A percentile compares a stretch with the other conserved stretches of the same genome.
Conservation (phyloP, 2,329 filamentous ascomycete genomes). For the Hymenoscyphus albidus region DNA sequence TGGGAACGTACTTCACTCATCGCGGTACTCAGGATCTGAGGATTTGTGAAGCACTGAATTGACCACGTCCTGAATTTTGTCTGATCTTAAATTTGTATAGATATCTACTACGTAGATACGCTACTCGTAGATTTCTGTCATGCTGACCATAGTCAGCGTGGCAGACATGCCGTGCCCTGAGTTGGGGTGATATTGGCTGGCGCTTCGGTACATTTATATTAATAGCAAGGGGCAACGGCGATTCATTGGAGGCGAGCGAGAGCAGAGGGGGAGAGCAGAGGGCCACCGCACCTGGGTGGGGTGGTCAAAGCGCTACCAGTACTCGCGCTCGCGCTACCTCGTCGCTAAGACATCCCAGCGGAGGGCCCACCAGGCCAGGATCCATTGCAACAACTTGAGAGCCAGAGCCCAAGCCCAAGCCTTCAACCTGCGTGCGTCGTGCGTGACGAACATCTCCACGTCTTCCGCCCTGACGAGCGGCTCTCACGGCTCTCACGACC, state of each 20-base stretch:
- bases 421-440: not conserved
- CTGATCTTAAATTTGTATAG: too few relatives aligned
- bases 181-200: not conserved
- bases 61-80: too few relatives aligned
- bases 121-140: too few relatives aligned
- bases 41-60: too few relatives aligned
- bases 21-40: too few relatives aligned
- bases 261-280: too few relatives aligned
- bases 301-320: constrained; percentile 4
- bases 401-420: not conserved
- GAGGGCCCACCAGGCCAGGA: not conserved
- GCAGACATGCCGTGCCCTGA: not conserved
- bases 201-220: constrained; percentile 1
- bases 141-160: too few relatives aligned
- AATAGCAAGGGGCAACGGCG: not conserved
- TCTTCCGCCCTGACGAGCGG: not conserved
- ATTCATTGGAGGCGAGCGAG: not conserved
- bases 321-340: not conserved
- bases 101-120: too few relatives aligned
- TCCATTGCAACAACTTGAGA: not conserved
- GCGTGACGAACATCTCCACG: not conserved
- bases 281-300: not conserved
- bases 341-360: not conserved
- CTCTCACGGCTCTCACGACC: not conserved
- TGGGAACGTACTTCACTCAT: too few relatives aligned